Percentiles rank a stretch among this genome's conserved stretches.
Evolutionary conservation across 768 basidiomycete species (phyloP).

Genomic region (Mycena pura): DNA sequence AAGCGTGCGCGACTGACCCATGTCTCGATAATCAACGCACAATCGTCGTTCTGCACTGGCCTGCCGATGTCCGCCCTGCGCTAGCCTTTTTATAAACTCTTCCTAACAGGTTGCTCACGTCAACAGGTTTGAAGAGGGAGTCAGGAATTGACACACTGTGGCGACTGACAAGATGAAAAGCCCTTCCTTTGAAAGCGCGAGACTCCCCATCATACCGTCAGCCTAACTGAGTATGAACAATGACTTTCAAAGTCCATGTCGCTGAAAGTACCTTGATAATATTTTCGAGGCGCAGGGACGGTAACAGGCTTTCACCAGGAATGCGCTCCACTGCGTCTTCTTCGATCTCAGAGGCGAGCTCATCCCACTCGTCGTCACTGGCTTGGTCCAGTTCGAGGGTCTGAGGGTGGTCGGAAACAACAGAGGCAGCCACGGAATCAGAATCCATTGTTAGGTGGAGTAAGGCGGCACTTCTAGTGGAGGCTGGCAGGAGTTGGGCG

Average conservation of each 20-base stretch:
- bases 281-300: conserved; percentile 70
- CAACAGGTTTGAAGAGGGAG: conserved; percentile 6
- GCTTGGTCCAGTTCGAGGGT: conserved; percentile 28
- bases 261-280: conserved; percentile 46
- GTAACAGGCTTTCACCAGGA: conserved; percentile 73
- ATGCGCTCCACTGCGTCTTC: conserved; percentile 51
- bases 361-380: conserved; percentile 69
- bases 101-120: conserved; percentile 56
- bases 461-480: neutral
- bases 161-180: conserved; percentile 77
- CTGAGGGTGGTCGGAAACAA: conserved; percentile 9
- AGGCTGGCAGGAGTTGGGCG: neutral
- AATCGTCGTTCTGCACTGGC: conserved; percentile 65
- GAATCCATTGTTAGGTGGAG: conserved; percentile 14
- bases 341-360: conserved; percentile 65
- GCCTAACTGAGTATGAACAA: conserved; percentile 50
- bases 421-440: conserved; percentile 22
- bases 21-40: conserved; percentile 71
- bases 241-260: neutral
- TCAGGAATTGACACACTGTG: conserved; percentile 55
- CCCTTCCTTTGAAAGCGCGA: conserved; percentile 79
- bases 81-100: conserved; percentile 82
- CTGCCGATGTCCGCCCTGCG: conserved; percentile 71
- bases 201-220: conserved; percentile 68
- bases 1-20: conserved; percentile 58